These are phyloP conservation scores for Gentiana dahurica DNA, from an alignment of 257 asterid species.

Conservation along the genomic window DNA sequence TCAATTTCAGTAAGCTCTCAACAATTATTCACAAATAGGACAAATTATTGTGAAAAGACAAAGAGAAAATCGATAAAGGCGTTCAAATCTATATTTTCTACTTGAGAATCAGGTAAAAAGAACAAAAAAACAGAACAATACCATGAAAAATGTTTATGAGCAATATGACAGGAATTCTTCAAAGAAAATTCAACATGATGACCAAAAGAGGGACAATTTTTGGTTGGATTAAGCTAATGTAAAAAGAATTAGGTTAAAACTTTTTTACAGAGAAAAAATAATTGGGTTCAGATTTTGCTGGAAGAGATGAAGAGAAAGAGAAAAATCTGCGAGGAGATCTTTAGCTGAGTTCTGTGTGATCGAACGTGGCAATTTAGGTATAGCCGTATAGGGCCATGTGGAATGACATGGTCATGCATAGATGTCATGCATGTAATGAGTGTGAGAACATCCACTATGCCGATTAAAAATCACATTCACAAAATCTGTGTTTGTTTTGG, in stretches of 20 bases:
- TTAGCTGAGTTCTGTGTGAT: slow-evolving; percentile 59
- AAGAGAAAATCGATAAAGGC: not conserved
- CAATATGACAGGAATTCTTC: not conserved
- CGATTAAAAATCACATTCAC: no score
- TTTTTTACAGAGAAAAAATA: slow-evolving; percentile 11
- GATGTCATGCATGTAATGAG: no score
- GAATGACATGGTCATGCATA: no score
- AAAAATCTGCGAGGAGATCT: slow-evolving; percentile 39
- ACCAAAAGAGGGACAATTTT: not conserved
- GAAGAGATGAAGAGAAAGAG: slow-evolving; percentile 25
- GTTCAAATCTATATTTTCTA: not conserved
- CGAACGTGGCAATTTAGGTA: slow-evolving; percentile 52
- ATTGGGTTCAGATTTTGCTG: slow-evolving; percentile 7
- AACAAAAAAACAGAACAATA: not conserved
- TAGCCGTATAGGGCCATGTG: slow-evolving; percentile 15
- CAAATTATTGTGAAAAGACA: not conserved
- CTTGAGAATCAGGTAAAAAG: not conserved
- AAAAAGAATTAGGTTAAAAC: slow-evolving; percentile 7
- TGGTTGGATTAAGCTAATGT: not conserved
- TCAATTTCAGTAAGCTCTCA: slow-evolving; percentile 1
- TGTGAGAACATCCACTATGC: no score
- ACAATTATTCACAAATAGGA: not conserved
- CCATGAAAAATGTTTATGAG: no score
- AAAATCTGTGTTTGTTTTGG: no score
- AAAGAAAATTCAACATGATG: not conserved